Evolutionary conservation across 148 eudicot genomes (phyloP).

Genomic region (Amaranthus palmeri): DNA sequence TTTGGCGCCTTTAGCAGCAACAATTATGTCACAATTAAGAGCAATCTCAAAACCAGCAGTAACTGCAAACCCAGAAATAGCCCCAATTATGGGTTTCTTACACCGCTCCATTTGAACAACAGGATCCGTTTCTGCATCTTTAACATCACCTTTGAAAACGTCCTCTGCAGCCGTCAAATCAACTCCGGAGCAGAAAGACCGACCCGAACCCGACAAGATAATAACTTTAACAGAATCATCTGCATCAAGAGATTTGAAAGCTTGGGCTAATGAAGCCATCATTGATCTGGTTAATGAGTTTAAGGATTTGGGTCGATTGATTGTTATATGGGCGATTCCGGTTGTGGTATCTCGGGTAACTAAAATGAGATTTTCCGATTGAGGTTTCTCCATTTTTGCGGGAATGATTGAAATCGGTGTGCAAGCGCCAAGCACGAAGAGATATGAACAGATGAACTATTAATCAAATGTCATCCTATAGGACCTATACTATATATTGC

Average conservation of each 20-base stretch:
- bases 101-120: conserved; percentile 90
- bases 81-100: conserved; percentile 75
- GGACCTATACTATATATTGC: too few relatives aligned
- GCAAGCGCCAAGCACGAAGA: too few relatives aligned
- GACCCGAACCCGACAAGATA: conserved; percentile 69
- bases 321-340: conserved; percentile 58
- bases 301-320: conserved; percentile 81
- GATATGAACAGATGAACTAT: too few relatives aligned
- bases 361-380: conserved; percentile 49
- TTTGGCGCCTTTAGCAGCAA: conserved; percentile 70
- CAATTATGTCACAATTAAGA: conserved; percentile 75
- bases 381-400: conserved; percentile 21
- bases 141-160: conserved; percentile 86
- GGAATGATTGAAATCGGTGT: not conserved
- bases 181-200: conserved; percentile 88
- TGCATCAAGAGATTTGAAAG: conserved; percentile 51
- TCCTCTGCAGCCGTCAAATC: conserved; percentile 89
- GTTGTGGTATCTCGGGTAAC: conserved; percentile 37
- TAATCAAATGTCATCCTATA: too few relatives aligned
- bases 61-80: conserved; percentile 71
- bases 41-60: conserved; percentile 96
- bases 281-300: conserved; percentile 68
- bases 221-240: conserved; percentile 75
- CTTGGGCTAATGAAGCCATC: conserved; percentile 55
- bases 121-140: conserved; percentile 57